These are phyloP conservation scores for Penicillium sp. DNA, from an alignment of 2,329 filamentous ascomycete genomes.

Conservation along the genomic window DNA sequence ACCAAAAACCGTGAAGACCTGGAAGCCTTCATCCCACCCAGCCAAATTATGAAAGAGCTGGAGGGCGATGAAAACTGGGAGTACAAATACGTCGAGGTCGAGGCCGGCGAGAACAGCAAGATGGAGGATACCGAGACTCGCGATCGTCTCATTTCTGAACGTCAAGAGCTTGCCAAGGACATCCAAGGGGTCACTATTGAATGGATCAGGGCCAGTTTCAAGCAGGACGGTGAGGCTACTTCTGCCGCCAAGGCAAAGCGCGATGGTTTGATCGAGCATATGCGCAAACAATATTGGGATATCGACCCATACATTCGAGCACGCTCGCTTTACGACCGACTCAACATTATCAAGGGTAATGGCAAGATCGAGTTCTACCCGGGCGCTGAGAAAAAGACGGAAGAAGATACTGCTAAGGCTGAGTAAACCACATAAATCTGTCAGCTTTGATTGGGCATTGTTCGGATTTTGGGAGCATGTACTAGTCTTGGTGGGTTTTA, in stretches of 20 bases:
- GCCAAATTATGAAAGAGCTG: slow-evolving; percentile 77
- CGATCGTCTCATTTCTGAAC: slow-evolving; percentile 66
- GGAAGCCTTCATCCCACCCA: slow-evolving; percentile 71
- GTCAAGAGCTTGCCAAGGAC: slow-evolving; percentile 68
- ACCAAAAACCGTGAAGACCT: slow-evolving; percentile 81
- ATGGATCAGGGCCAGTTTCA: slow-evolving; percentile 68
- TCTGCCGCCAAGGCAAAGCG: slow-evolving; percentile 61
- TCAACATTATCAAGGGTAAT: slow-evolving; percentile 68
- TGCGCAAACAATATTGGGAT: slow-evolving; percentile 82
- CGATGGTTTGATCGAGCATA: slow-evolving; percentile 62
- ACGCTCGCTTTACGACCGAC: slow-evolving; percentile 81
- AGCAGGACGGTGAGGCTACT: slow-evolving; percentile 50
- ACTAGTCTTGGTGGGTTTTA: background rate
- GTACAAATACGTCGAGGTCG: slow-evolving; percentile 80
- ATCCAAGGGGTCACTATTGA: slow-evolving; percentile 75
- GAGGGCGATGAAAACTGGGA: slow-evolving; percentile 85
- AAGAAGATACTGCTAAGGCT: slow-evolving; percentile 4
- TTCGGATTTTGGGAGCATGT: background rate
- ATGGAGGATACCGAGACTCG: slow-evolving; percentile 71
- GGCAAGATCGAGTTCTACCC: slow-evolving; percentile 76
- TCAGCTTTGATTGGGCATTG: slow-evolving; percentile 1
- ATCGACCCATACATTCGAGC: slow-evolving; percentile 87
- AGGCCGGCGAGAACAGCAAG: slow-evolving; percentile 72
- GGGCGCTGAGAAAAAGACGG: slow-evolving; percentile 20
- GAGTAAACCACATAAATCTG: slow-evolving; percentile 9